These are phyloP conservation scores for Corinectria fuckeliana DNA, from an alignment of 2,329 filamentous ascomycete species.

Conservation along the genomic window DNA sequence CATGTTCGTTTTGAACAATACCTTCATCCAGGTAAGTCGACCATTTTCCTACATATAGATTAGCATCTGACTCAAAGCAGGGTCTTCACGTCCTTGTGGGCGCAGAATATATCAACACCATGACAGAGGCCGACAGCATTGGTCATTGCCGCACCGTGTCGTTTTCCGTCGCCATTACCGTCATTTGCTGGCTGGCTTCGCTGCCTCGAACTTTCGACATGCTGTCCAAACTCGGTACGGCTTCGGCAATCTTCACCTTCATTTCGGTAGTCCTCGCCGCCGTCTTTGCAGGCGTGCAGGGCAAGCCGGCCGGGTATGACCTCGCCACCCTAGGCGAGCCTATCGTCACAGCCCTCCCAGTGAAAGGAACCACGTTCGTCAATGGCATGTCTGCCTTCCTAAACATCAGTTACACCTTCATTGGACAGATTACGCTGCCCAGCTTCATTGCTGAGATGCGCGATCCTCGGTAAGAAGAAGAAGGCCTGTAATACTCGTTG, in stretches of 20 bases:
- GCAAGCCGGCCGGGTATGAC: conserved; percentile 72
- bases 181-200: conserved; percentile 80
- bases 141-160: conserved; percentile 76
- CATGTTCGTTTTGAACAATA: conserved; percentile 96
- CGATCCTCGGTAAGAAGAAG: conserved; percentile 54
- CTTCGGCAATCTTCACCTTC: conserved; percentile 87
- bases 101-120: conserved; percentile 89
- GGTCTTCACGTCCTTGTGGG: conserved; percentile 82
- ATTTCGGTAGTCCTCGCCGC: conserved; percentile 84
- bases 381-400: conserved; percentile 85
- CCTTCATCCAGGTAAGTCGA: conserved; percentile 70
- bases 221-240: conserved; percentile 78
- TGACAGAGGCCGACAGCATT: conserved; percentile 71
- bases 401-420: conserved; percentile 96
- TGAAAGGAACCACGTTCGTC: conserved; percentile 78
- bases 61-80: conserved; percentile 19
- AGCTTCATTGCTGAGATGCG: conserved; percentile 97
- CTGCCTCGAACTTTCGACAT: conserved; percentile 85
- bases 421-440: conserved; percentile 91
- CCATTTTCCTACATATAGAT: neutral
- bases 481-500: neutral
- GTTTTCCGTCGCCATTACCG: conserved; percentile 75
- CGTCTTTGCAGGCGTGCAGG: conserved; percentile 80
- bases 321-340: conserved; percentile 63
- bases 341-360: conserved; percentile 71